Percentiles rank a stretch among this genome's conserved stretches.
Evolutionary conservation across 2,329 filamentous ascomycete species (phyloP).

Genomic region (Pseudogymnoascus sp.): DNA sequence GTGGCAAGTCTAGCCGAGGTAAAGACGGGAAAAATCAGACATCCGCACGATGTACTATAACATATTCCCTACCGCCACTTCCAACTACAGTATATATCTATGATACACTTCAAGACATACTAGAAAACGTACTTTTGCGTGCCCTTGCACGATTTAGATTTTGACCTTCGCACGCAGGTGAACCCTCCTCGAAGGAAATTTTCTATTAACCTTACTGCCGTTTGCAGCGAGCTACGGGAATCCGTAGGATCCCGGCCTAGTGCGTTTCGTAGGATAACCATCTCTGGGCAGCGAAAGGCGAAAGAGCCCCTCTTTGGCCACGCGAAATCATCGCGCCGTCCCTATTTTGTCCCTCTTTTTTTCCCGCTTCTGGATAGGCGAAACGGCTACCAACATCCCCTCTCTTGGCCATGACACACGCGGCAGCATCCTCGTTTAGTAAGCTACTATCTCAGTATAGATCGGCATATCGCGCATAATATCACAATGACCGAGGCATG

Average conservation of each 20-base stretch:
- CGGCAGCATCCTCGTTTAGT: neutral
- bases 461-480: neutral
- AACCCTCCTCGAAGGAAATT: neutral
- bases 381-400: neutral
- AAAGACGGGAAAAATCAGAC: neutral
- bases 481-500: neutral
- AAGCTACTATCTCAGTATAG: neutral
- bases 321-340: neutral
- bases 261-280: neutral
- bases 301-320: neutral
- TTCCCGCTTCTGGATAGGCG: neutral
- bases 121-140: neutral
- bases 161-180: neutral
- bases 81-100: neutral
- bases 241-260: neutral
- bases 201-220: neutral
- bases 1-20: neutral
- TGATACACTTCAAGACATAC: neutral
- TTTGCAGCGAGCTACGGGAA: neutral
- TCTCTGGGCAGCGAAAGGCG: neutral
- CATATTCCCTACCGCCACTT: neutral
- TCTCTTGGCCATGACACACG: neutral
- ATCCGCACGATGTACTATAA: neutral
- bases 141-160: neutral
- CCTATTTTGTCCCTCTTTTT: neutral